Evolutionary conservation across 345 rosid species (phyloP).

Genomic region (Syzygium oleosum): DNA sequence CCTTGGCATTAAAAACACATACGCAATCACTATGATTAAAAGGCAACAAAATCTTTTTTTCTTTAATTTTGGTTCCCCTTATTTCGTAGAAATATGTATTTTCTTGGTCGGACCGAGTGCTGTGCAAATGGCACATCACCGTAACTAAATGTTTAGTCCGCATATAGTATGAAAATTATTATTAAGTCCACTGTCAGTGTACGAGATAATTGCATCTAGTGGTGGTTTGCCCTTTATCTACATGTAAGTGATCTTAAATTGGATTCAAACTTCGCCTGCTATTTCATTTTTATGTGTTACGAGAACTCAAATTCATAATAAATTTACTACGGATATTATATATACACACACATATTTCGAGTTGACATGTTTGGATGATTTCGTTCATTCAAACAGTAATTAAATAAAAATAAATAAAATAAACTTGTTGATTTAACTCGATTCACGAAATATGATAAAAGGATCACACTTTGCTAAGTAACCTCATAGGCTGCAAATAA

Average conservation of each 20-base stretch:
- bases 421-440: background rate
- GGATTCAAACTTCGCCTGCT: background rate
- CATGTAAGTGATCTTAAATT: background rate
- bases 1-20: no score
- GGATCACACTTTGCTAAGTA: background rate
- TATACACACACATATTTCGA: background rate
- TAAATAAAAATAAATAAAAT: background rate
- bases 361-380: background rate
- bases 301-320: background rate
- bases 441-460: background rate
- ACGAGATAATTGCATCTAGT: background rate
- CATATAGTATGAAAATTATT: background rate
- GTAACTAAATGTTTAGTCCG: background rate
- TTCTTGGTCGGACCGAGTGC: background rate
- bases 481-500: background rate
- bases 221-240: background rate
- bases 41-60: no score
- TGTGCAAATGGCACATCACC: background rate
- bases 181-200: background rate
- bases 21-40: no score
- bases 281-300: background rate
- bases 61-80: no score
- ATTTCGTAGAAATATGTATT: background rate
- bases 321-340: background rate
- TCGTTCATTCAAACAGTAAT: background rate